Percentiles rank a stretch among this genome's conserved stretches.
Evolutionary conservation across 495 filamentous ascomycete genomes (phyloP).

Genomic region (Stereocaulon alpinum): DNA sequence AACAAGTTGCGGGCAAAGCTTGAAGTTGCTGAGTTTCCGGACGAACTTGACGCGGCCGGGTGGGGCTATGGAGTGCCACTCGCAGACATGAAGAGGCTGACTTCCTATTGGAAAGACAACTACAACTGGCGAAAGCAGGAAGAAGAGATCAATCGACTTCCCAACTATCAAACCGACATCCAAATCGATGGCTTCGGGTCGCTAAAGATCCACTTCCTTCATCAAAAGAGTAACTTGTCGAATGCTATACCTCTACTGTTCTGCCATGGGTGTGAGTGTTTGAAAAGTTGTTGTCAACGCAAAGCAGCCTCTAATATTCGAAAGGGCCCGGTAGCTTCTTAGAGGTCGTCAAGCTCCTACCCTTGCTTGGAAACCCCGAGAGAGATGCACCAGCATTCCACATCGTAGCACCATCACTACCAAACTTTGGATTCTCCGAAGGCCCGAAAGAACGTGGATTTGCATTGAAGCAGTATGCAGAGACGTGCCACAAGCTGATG

Average conservation of each 20-base stretch:
- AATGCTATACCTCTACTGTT: constrained; percentile 38
- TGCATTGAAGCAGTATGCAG: constrained; percentile 50
- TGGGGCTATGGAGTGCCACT: constrained; percentile 35
- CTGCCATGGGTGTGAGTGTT: constrained; percentile 34
- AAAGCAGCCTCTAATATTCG: not conserved
- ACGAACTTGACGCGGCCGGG: constrained; percentile 31
- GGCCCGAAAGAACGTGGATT: constrained; percentile 37
- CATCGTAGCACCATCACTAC: constrained; percentile 36
- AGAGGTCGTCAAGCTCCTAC: constrained; percentile 31
- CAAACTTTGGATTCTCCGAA: constrained; percentile 35
- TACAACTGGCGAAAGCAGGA: constrained; percentile 40
- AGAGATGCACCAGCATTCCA: constrained; percentile 31
- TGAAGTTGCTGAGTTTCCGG: constrained; percentile 30
- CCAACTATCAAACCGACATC: constrained; percentile 34
- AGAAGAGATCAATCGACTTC: constrained; percentile 33
- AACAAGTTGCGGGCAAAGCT: constrained; percentile 32
- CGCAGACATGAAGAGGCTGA: constrained; percentile 31
- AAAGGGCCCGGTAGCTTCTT: constrained; percentile 32
- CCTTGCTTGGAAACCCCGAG: constrained; percentile 21
- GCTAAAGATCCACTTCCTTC: constrained; percentile 38
- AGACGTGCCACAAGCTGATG: constrained; percentile 57
- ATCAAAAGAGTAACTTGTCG: constrained; percentile 28
- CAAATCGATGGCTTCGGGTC: constrained; percentile 33
- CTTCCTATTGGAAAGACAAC: constrained; percentile 31
- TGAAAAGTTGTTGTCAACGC: too few species aligned